Percentiles rank a stretch among this genome's conserved stretches.
Conservation (phyloP, 371 early-diverging fungal species). For the Saksenaea oblongispora region DNA sequence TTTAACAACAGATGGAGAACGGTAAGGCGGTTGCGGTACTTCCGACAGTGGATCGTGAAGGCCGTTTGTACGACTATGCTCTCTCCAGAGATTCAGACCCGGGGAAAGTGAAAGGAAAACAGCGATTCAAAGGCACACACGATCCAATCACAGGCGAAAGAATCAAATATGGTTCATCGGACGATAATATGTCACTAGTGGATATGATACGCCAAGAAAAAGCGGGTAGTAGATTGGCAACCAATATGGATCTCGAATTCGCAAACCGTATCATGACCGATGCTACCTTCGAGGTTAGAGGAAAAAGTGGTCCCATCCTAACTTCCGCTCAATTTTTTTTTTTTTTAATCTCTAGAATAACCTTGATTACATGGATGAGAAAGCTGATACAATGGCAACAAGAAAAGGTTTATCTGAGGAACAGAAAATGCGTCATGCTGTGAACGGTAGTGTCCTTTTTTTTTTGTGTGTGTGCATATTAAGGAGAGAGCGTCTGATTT, state of each 20-base stretch:
- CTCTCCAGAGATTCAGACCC: conserved; percentile 14
- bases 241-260: conserved; percentile 67
- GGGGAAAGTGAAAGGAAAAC: conserved; percentile 46
- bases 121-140: conserved; percentile 52
- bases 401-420: conserved; percentile 60
- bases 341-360: conserved; percentile 47
- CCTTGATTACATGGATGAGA: conserved; percentile 92
- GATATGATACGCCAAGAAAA: conserved; percentile 74
- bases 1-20: background rate
- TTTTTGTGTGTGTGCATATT: background rate
- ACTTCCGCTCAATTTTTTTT: background rate
- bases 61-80: conserved; percentile 55
- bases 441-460: conserved; percentile 43
- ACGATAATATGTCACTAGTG: conserved; percentile 53
- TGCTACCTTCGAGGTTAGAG: conserved; percentile 62
- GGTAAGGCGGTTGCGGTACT: conserved; percentile 40
- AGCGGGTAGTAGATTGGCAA: conserved; percentile 45
- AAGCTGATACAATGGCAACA: conserved; percentile 77
- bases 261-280: conserved; percentile 80
- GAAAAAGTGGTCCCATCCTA: background rate
- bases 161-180: conserved; percentile 58
- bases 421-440: conserved; percentile 65
- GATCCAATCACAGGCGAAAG: conserved; percentile 60
- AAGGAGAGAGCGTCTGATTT: background rate
- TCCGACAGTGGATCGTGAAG: conserved; percentile 70